Evolutionary conservation across 2,329 filamentous ascomycete species (phyloP).

Genomic region (Plectosphaerella plurivora): DNA sequence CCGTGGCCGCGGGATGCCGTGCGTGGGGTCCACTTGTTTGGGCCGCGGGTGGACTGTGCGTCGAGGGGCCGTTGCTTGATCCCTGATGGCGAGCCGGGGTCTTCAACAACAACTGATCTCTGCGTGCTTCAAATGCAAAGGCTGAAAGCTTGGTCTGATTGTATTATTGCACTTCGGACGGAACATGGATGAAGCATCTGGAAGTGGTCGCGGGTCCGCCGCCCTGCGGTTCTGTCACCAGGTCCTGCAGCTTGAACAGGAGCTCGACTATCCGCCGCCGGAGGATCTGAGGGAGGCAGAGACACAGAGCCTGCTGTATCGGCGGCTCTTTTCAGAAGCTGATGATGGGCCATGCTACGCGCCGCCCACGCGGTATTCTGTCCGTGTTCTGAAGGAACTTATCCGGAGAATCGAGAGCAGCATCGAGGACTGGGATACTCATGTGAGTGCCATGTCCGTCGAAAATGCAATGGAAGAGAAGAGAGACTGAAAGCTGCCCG

Average conservation of each 20-base stretch:
- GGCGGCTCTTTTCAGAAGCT: slow-evolving; percentile 57
- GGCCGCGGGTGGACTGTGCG: too few species aligned
- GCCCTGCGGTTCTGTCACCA: slow-evolving; percentile 60
- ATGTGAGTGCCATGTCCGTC: slow-evolving; percentile 57
- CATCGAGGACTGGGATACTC: slow-evolving; percentile 76
- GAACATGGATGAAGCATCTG: too few species aligned
- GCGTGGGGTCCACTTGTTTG: not conserved
- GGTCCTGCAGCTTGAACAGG: slow-evolving; percentile 70
- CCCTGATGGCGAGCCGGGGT: too few species aligned
- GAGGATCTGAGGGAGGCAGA: slow-evolving; percentile 52
- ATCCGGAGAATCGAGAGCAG: slow-evolving; percentile 65
- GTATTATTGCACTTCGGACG: too few species aligned
- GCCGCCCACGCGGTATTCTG: slow-evolving; percentile 65
- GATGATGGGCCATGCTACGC: slow-evolving; percentile 43
- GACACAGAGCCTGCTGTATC: slow-evolving; percentile 64
- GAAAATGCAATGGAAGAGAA: not conserved
- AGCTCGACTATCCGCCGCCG: slow-evolving; percentile 59
- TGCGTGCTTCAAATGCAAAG: too few species aligned
- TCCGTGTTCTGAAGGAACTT: slow-evolving; percentile 70
- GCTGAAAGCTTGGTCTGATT: too few species aligned
- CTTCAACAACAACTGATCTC: too few species aligned
- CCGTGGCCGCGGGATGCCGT: not conserved
- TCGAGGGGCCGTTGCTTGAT: too few species aligned
- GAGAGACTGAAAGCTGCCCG: not conserved
- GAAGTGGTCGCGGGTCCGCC: not conserved